Evolutionary conservation across 169 alveolate genomes (phyloP).

Genomic region (Cryptosporidium ubiquitum): DNA sequence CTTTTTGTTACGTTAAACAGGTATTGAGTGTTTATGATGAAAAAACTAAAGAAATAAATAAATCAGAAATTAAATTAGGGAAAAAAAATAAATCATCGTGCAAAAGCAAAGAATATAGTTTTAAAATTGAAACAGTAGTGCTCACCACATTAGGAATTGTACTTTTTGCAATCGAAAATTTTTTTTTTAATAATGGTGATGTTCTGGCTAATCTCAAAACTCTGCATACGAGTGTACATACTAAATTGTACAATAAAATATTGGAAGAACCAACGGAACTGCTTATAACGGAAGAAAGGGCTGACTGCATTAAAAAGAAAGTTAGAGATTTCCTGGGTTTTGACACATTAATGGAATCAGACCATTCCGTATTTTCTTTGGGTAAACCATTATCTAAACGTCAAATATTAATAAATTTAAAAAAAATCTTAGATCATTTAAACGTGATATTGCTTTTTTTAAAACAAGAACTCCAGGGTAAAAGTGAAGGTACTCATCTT

Average conservation of each 20-base stretch:
- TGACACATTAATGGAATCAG: background rate
- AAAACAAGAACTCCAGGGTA: background rate
- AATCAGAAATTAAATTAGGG: no score
- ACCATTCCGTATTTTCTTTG: background rate
- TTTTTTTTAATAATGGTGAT: no score
- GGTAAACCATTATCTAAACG: background rate
- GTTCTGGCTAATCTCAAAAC: background rate
- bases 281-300: background rate
- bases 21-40: no score
- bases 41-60: no score
- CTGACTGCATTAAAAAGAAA: background rate
- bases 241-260: no score
- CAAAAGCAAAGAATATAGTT: no score
- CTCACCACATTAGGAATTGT: background rate
- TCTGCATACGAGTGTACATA: background rate
- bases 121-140: background rate
- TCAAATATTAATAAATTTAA: no score
- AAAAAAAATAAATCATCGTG: background rate
- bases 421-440: no score
- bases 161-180: background rate
- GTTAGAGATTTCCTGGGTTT: background rate
- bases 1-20: no score
- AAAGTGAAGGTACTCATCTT: background rate
- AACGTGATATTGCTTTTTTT: background rate
- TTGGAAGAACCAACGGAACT: background rate